Evolutionary conservation across 768 basidiomycete genomes (phyloP).

Genomic region (Leucosporidium scottii): DNA sequence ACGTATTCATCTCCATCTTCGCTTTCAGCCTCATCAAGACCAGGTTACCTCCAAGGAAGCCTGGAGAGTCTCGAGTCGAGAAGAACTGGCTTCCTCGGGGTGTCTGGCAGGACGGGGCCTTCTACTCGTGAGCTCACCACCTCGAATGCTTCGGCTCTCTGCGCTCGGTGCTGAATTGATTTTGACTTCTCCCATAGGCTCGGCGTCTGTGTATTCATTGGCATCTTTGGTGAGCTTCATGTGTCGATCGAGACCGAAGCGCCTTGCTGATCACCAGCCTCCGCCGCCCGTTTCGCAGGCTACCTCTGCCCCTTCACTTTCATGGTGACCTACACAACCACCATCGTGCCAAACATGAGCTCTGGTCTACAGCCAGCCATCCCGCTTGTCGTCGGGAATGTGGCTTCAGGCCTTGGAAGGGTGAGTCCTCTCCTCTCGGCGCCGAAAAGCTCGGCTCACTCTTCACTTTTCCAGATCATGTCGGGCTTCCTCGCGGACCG

Average conservation of each 20-base stretch:
- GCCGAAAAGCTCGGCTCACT: not conserved
- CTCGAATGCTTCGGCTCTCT: too few relatives aligned
- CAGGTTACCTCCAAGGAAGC: not conserved
- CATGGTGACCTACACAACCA: not conserved
- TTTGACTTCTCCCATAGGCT: too few relatives aligned
- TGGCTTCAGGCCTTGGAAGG: not conserved
- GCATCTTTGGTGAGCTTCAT: not conserved
- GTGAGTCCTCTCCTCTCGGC: not conserved
- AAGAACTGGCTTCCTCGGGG: not conserved
- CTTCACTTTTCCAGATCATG: not conserved
- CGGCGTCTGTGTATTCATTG: not conserved
- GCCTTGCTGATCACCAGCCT: too few relatives aligned
- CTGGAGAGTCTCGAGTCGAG: not conserved
- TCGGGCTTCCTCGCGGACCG: not conserved
- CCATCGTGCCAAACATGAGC: not conserved
- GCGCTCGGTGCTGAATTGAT: too few relatives aligned
- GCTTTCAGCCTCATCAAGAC: not conserved
- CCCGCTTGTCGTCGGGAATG: not conserved
- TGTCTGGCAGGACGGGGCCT: not conserved
- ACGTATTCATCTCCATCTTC: not conserved
- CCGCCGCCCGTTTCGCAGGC: too few relatives aligned
- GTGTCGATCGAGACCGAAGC: not conserved
- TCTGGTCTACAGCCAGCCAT: not conserved
- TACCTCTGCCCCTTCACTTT: too few relatives aligned
- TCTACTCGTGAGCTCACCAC: conserved; percentile 1